Base-by-base conservation (phyloP, 2,329 filamentous ascomycete genomes). In the Metarhizium anisopliae region DNA sequence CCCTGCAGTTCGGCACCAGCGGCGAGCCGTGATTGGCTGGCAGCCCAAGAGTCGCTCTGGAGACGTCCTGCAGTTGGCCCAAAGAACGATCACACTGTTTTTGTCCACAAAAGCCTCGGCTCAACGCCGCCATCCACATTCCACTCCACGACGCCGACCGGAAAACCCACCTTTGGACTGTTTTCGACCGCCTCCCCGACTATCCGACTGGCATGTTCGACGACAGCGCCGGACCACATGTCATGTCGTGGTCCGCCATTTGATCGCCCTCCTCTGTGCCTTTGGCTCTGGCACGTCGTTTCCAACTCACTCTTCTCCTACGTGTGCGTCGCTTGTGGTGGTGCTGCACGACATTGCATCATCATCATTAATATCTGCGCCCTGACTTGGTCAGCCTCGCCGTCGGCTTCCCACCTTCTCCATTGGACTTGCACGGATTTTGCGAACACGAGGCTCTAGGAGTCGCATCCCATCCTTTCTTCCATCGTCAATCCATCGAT, bases 151-250 rank as follows among this genome's bases (percentile, higher is more conserved):
- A 45, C 59, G 55, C 52, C 47, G 53, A 54, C 59, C 61, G 59
- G 58, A 57, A 51, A 51, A 29, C 25, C 40, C 42, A 38, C 40
- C 50, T 45, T 49, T 25, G 25, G 40, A 51, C 35, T 40, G 25
- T 20, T 11, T 49, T 40, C 52, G 53, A 56, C 55, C 49, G 47
- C 45, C 35, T 32, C 53, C 50, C 49, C 47, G 20, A 25, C 38
- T 47, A 30, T 20, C 29, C 47, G 47, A 50, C 38, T 55, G 56
- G 56, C 53, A 58, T 55, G 53, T 32, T 40, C 42, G 32, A 57
- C 50, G 56, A 54, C 56, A 50, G 53, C 56, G 20, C 55, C 53
- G 53, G 52, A 59, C 55, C 59, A 62, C 61, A 62, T 62, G 59
- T 57, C 59, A 59, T 51, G 52, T 47, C 54, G 45, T 52, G 56